phyloP scores from a whole-genome alignment of 139 green algal genomes.

The Chlorella sp. region DNA sequence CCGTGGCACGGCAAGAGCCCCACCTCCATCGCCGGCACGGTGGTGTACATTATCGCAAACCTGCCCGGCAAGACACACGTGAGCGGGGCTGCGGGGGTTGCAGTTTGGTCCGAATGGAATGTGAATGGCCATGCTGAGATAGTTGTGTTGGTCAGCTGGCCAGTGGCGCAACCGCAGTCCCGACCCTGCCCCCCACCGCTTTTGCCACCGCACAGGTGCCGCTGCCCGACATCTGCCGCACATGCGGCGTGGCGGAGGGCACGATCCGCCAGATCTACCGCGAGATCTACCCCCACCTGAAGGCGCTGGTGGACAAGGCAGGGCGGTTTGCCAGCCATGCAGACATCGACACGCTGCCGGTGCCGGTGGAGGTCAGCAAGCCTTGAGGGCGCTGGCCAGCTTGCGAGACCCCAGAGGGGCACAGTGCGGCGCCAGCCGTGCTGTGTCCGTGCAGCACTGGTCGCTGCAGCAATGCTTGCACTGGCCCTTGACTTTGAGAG shows the following conservation, averaged over 20 bases:
- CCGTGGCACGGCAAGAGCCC: slow-evolving; percentile 80
- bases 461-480: too few relatives aligned
- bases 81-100: too few relatives aligned
- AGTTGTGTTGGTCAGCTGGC: too few relatives aligned
- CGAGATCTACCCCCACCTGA: slow-evolving; percentile 51
- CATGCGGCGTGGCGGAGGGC: slow-evolving; percentile 63
- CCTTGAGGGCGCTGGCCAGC: neutral
- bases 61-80: slow-evolving; percentile 48
- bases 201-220: neutral
- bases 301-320: slow-evolving; percentile 32
- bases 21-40: slow-evolving; percentile 73
- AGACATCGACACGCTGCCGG: slow-evolving; percentile 34
- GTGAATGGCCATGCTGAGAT: too few relatives aligned
- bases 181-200: too few relatives aligned
- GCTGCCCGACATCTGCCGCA: slow-evolving; percentile 50
- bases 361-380: slow-evolving; percentile 7
- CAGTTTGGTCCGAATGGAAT: too few relatives aligned
- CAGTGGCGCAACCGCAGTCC: too few relatives aligned
- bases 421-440: too few relatives aligned
- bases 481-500: too few relatives aligned
- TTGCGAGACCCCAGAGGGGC: too few relatives aligned
- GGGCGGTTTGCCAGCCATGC: slow-evolving; percentile 33
- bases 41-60: slow-evolving; percentile 75
- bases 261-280: slow-evolving; percentile 70
- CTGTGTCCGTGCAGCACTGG: too few relatives aligned